These are phyloP conservation scores for Neurospora cerealis DNA, from an alignment of 495 filamentous ascomycete genomes.

Conservation along the genomic window DNA sequence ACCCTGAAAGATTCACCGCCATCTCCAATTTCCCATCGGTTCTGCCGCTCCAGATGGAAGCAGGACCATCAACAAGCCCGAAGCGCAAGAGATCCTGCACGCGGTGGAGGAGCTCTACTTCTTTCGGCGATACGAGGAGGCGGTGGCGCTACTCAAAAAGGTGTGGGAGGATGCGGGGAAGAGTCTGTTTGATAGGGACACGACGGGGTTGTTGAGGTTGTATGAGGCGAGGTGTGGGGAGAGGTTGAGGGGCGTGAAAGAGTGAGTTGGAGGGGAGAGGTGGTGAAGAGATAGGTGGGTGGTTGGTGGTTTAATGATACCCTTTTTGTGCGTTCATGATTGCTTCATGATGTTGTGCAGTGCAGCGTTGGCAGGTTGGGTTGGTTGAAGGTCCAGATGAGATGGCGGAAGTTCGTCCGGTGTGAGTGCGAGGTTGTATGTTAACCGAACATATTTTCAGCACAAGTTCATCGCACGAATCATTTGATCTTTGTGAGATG, in stretches of 20 bases:
- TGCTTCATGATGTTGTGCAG: neutral
- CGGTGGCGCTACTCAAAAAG: slow-evolving; percentile 19
- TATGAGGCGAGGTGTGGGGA: slow-evolving; percentile 29
- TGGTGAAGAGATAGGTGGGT: neutral
- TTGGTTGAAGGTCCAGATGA: neutral
- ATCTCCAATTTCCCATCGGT: slow-evolving; percentile 20
- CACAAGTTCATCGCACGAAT: neutral
- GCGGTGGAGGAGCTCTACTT: slow-evolving; percentile 50
- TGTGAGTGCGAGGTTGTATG: neutral
- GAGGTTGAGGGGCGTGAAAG: neutral
- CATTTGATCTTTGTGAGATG: neutral
- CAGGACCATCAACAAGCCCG: slow-evolving; percentile 23
- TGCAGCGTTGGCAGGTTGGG: neutral
- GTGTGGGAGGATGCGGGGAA: slow-evolving; percentile 21
- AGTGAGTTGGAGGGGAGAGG: neutral
- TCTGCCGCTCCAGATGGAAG: neutral
- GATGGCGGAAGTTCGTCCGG: neutral
- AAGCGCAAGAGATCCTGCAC: slow-evolving; percentile 39
- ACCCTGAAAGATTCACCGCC: too few relatives aligned
- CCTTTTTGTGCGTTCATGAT: neutral
- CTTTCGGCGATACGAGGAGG: slow-evolving; percentile 37
- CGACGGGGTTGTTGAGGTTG: slow-evolving; percentile 19
- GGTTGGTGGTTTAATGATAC: neutral
- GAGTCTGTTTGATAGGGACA: slow-evolving; percentile 26
- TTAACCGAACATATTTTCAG: neutral